phyloP scores from a whole-genome alignment of 1,139 yeast genomes.

The Taiozyma sp. region DNA sequence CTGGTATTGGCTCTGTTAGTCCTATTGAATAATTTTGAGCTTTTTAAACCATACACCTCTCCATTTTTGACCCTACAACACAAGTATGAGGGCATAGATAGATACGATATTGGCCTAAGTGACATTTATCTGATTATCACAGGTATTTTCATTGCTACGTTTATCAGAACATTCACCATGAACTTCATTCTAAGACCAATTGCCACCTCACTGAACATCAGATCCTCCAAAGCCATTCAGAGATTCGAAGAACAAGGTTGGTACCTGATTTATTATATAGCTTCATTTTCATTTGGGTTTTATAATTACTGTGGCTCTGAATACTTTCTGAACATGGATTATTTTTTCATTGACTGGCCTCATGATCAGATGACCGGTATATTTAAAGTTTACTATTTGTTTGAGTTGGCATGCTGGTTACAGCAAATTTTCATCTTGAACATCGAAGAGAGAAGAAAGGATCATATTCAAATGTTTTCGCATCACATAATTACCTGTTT shows the following conservation, averaged over 20 bases:
- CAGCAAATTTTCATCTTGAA: constrained; percentile 76
- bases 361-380: constrained; percentile 44
- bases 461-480: constrained; percentile 79
- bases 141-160: constrained; percentile 53
- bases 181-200: constrained; percentile 53
- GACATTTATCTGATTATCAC: constrained; percentile 54
- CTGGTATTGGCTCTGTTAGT: constrained; percentile 6
- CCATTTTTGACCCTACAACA: constrained; percentile 52
- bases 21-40: constrained; percentile 7
- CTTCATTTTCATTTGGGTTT: constrained; percentile 55
- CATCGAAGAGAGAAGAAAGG: constrained; percentile 77
- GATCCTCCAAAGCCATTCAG: constrained; percentile 45
- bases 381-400: constrained; percentile 69
- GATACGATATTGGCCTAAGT: constrained; percentile 51
- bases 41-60: constrained; percentile 14
- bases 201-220: constrained; percentile 45
- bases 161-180: constrained; percentile 59
- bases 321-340: constrained; percentile 55
- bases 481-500: constrained; percentile 81
- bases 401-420: constrained; percentile 73
- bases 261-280: constrained; percentile 59
- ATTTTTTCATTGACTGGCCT: constrained; percentile 75
- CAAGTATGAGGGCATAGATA: constrained; percentile 27
- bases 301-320: constrained; percentile 53
- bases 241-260: constrained; percentile 90